Evolutionary conservation across 441 rosid species (phyloP).

Genomic region (Populus hybrid): DNA sequence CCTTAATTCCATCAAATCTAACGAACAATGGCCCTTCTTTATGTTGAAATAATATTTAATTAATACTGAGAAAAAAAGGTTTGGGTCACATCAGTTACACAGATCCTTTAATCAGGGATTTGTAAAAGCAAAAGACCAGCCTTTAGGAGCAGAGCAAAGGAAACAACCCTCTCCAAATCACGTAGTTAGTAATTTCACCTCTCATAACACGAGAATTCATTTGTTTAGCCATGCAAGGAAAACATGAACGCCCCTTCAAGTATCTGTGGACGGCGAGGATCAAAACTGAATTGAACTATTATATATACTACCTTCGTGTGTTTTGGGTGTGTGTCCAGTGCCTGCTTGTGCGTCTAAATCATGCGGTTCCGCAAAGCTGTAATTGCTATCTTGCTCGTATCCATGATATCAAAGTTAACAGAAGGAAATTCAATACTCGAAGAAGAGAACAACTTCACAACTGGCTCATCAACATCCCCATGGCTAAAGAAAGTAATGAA

Average conservation of each 20-base stretch:
- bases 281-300: not conserved
- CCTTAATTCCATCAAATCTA: not conserved
- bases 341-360: constrained; percentile 11
- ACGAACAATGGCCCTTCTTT: not conserved
- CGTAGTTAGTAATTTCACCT: constrained; percentile 29
- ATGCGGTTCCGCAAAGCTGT: constrained; percentile 18
- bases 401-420: constrained; percentile 5
- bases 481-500: constrained; percentile 35
- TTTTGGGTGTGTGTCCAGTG: not conserved
- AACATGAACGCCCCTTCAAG: constrained; percentile 11
- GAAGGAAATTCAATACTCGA: constrained; percentile 3
- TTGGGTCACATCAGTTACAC: constrained; percentile 13
- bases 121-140: constrained; percentile 1
- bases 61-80: not conserved
- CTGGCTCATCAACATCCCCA: constrained; percentile 23
- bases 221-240: constrained; percentile 24
- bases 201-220: constrained; percentile 24
- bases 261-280: not conserved
- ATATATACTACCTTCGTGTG: not conserved
- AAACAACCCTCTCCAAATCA: constrained; percentile 18
- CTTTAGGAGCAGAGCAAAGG: constrained; percentile 14
- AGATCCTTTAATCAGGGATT: not conserved
- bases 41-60: not conserved
- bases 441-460: constrained; percentile 15
- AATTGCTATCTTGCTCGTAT: constrained; percentile 9